Base-by-base conservation (phyloP, 139 green algal genomes). In the Ettlia oleoabundans region DNA sequence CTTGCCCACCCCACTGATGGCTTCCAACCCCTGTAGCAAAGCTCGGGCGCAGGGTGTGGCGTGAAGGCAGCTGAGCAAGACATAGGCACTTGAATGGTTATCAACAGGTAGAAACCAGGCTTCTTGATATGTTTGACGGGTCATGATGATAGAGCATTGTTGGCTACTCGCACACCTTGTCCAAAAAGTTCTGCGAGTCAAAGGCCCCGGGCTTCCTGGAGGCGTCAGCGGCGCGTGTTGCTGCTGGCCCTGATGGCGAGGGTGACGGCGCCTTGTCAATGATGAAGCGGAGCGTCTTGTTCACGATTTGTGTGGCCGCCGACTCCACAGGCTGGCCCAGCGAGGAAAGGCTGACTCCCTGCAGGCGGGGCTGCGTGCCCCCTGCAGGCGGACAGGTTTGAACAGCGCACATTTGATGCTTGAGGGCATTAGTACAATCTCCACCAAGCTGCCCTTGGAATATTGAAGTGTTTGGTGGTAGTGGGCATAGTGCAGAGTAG, bases 161-260 rank as follows among this genome's bases (percentile, higher is more conserved):
- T n/a, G n/a, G n/a, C n/a, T n/a, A n/a, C n/a, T n/a, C n/a, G n/a
- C 79, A 1, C 32, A 79, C 79, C 79, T 87, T 87, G 76, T 87
- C 83, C 41, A 87, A 40, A 15, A 87, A 71, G 28, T 64, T 80
- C 42, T 47, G 24, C 18, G 82, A 79, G 41, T 77, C 82, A 41
- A 83, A 78, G 64, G 40, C 28, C n/a, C n/a, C n/a, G 9, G 30
- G 37, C 43, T 40, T 76, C 18, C 2, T 2, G 24, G 35, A 19
- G 8, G 4, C 2, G 7, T 7, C 33, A n/a, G n/a, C n/a, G n/a
- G n/a, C n/a, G n/a, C n/a, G n/a, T n/a, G n/a, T n/a, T 8, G 32
- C 43, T 2, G 70, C 41, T 15, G n/a, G 3, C 26, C 58, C 43
- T 26, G 38, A 22, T 42, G 33, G 55, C n/a, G 35, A 13, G 37